Evolutionary conservation across 1,139 yeast species (phyloP).

Genomic region (Suhomyces wounanorum): DNA sequence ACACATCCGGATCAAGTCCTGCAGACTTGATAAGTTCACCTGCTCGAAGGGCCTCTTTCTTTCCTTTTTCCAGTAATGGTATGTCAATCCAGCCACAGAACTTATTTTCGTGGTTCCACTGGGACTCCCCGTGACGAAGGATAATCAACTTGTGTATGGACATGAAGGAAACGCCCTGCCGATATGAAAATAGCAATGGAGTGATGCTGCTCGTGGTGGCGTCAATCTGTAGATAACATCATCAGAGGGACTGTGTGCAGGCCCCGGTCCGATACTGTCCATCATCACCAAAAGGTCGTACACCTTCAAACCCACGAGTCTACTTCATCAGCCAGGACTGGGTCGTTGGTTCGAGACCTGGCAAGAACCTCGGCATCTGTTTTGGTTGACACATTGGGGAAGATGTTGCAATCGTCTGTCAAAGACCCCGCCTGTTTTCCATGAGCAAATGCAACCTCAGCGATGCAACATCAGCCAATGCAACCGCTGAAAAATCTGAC

Average conservation of each 20-base stretch:
- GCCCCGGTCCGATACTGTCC: background rate
- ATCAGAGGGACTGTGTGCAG: conserved; percentile 5
- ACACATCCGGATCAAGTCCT: conserved; percentile 51
- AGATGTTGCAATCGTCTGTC: background rate
- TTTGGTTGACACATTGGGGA: background rate
- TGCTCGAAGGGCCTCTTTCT: conserved; percentile 60
- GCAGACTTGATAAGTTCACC: conserved; percentile 50
- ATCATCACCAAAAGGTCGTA: background rate
- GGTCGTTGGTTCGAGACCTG: background rate
- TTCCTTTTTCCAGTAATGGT: conserved; percentile 60
- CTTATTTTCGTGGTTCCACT: conserved; percentile 67
- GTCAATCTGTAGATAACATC: background rate
- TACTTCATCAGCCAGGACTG: too few relatives aligned
- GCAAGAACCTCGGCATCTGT: background rate
- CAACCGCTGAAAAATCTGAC: conserved; percentile 8
- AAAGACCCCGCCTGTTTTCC: background rate
- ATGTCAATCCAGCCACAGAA: conserved; percentile 90
- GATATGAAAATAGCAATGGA: background rate
- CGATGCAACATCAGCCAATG: conserved; percentile 9
- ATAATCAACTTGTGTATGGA: conserved; percentile 45
- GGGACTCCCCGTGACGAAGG: conserved; percentile 76
- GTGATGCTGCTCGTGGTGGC: background rate
- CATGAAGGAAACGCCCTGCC: background rate
- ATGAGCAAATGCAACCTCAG: background rate
- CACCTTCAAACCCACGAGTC: too few relatives aligned